These are phyloP conservation scores for Paragyromitra xinjiangensis DNA, from an alignment of 495 filamentous ascomycete species.

Conservation along the genomic window DNA sequence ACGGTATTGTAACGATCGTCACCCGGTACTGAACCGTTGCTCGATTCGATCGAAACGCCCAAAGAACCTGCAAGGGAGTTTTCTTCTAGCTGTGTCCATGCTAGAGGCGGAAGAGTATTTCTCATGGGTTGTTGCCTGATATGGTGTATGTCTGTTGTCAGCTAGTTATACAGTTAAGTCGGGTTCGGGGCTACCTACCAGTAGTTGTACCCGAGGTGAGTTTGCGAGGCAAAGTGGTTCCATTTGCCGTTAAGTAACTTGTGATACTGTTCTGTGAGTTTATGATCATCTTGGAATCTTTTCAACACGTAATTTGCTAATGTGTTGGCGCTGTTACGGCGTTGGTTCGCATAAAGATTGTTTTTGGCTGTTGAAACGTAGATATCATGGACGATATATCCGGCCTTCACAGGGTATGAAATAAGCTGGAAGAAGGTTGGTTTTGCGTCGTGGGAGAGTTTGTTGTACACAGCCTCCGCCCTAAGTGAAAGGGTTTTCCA, in stretches of 20 bases:
- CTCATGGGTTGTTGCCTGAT: conserved; percentile 76
- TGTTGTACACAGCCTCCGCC: conserved; percentile 67
- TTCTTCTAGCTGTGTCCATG: conserved; percentile 67
- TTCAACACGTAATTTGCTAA: conserved; percentile 68
- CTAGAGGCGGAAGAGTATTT: conserved; percentile 69
- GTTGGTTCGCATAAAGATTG: conserved; percentile 69
- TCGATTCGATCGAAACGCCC: conserved; percentile 71
- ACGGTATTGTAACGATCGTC: conserved; percentile 71
- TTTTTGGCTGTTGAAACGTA: conserved; percentile 70
- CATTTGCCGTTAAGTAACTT: conserved; percentile 73
- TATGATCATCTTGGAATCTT: conserved; percentile 69
- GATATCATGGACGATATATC: conserved; percentile 69
- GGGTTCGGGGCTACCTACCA: conserved; percentile 50
- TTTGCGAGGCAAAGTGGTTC: conserved; percentile 75
- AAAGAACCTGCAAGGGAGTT: conserved; percentile 69
- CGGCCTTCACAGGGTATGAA: conserved; percentile 72
- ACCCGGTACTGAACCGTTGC: conserved; percentile 71
- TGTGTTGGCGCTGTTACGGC: conserved; percentile 72
- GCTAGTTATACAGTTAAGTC: not conserved
- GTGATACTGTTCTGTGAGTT: conserved; percentile 71
- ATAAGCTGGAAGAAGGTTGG: conserved; percentile 75
- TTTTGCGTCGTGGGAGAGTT: conserved; percentile 62
- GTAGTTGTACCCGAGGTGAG: conserved; percentile 65
- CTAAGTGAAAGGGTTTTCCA: conserved; percentile 67
- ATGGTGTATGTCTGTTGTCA: not conserved